Evolutionary conservation across 2,329 filamentous ascomycete species (phyloP), one percentile per base, ranked within the genome.

Genomic region (Colletotrichum incanum): DNA sequence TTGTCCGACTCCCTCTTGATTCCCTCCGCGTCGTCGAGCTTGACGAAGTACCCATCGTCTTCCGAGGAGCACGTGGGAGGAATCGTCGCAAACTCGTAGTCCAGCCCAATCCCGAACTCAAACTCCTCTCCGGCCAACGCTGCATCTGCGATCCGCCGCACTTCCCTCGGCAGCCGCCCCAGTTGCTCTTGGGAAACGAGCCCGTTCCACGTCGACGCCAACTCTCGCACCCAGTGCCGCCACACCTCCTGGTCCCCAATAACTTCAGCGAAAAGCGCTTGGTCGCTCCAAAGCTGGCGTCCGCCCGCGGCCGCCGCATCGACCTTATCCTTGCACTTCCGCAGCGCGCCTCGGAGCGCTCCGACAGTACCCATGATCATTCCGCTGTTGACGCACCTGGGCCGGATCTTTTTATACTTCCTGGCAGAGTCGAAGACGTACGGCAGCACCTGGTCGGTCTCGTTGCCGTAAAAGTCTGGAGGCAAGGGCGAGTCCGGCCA

Each of bases 51-150:
- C 6, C 80, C 80, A 64, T 82, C 80, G 49, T 83, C 80, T 59
- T 83, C 79, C 12, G 81, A 77, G 1, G 81, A 82, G 74, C 80
- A 81, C 4, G 80, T 82, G 2, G 80, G 79, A 9, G 79, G 80
- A 14, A 81, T 80, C 1, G 82, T 83, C 56, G 77, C 78, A 64
- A 81, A 83, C 74, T 78, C 80, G 78, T 82, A 82, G 66, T 83
- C 82, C 5, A 83, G 72, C 0, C 82, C 82, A 28, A 83, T 83
- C 7, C 82, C 81, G 26, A 82, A 83, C 55, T 83, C 82, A 56
- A 83, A 83, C 39, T 18, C 55, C 37, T 67, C 54, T 1, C 80
- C 81, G 1, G 68, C 45, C 14, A 81, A 59, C 5, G 80, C 78
- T 0, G 75, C 77, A 16, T 77, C 65, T 14, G 79, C 81, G 6